Percentiles rank a stretch among this genome's conserved stretches.
These are phyloP conservation scores for Boletellus ananiceps DNA, from an alignment of 768 basidiomycete genomes.

Conservation along the genomic window DNA sequence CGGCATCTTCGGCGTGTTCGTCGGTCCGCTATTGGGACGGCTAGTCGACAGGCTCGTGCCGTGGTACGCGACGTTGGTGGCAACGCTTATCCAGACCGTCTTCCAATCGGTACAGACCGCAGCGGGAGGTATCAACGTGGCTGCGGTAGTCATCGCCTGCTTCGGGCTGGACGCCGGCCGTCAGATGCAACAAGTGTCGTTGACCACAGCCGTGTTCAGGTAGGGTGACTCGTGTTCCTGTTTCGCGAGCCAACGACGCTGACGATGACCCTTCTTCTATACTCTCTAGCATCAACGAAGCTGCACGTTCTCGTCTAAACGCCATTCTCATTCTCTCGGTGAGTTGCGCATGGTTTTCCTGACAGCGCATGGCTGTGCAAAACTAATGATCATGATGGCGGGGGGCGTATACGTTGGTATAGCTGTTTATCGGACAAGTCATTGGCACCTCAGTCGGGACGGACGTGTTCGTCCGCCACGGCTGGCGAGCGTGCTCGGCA, in stretches of 20 bases:
- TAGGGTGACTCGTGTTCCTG: conserved; percentile 20
- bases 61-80: conserved; percentile 70
- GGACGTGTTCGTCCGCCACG: conserved; percentile 59
- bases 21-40: conserved; percentile 66
- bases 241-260: background rate
- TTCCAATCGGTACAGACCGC: conserved; percentile 64
- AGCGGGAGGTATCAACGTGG: conserved; percentile 66
- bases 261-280: background rate
- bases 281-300: background rate
- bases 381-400: too few species aligned
- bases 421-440: conserved; percentile 75
- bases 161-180: conserved; percentile 68
- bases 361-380: too few species aligned
- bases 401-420: background rate
- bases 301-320: conserved; percentile 68
- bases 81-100: conserved; percentile 41
- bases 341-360: conserved; percentile 14
- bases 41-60: conserved; percentile 67
- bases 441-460: conserved; percentile 78
- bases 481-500: conserved; percentile 65
- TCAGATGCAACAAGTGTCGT: conserved; percentile 70
- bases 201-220: conserved; percentile 58
- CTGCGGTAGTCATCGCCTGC: conserved; percentile 63
- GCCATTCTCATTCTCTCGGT: conserved; percentile 71
- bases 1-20: conserved; percentile 65